Percentiles rank a stretch among this genome's conserved stretches.
Conservation (phyloP, 1,284 basidiomycete species). For the Microstroma glucosiphilum region DNA sequence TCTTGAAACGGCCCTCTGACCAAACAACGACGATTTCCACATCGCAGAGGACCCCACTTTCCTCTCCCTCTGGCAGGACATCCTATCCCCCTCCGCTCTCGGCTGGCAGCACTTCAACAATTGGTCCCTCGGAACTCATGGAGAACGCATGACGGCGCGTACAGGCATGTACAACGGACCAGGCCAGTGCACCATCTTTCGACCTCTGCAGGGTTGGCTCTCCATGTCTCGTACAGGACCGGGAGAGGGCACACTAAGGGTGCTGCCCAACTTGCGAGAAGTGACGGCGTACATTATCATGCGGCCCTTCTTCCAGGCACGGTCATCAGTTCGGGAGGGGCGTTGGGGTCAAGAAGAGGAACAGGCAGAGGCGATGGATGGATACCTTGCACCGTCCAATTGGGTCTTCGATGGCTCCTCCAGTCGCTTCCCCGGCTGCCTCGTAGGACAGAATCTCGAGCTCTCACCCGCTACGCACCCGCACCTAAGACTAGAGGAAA, state of each 20-base stretch:
- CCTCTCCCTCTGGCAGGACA: constrained; percentile 58
- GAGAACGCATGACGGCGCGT: constrained; percentile 24
- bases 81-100: constrained; percentile 56
- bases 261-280: constrained; percentile 68
- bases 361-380: not conserved
- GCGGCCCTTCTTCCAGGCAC: constrained; percentile 65
- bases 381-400: constrained; percentile 22
- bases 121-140: constrained; percentile 25
- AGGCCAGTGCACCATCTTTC: constrained; percentile 64
- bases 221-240: constrained; percentile 59
- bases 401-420: constrained; percentile 58
- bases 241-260: constrained; percentile 66
- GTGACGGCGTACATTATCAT: constrained; percentile 71
- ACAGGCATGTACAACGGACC: constrained; percentile 45
- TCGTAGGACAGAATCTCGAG: constrained; percentile 63
- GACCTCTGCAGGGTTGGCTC: constrained; percentile 71
- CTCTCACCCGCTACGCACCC: constrained; percentile 63
- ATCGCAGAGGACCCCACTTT: constrained; percentile 62
- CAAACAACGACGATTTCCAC: no score
- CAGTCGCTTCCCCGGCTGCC: constrained; percentile 59
- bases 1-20: not conserved
- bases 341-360: not conserved
- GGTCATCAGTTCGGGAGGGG: not conserved
- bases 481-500: constrained; percentile 61
- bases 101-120: constrained; percentile 56